phyloP scores from a whole-genome alignment of 1,284 basidiomycete genomes.

The Moesziomyces sp. region DNA sequence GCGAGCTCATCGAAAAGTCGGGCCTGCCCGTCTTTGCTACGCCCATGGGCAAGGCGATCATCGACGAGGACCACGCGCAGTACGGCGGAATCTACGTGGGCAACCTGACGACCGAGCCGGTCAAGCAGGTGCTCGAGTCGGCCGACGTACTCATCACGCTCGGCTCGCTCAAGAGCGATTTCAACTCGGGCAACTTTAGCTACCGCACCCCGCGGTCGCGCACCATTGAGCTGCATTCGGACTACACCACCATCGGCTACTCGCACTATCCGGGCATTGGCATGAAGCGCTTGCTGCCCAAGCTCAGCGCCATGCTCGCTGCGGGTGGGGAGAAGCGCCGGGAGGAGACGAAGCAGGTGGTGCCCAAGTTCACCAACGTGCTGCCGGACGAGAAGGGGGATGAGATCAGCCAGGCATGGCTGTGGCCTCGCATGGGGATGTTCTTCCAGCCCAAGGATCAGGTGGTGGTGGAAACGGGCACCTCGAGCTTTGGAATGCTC shows the following conservation, averaged over 20 bases:
- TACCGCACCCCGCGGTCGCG: conserved; percentile 47
- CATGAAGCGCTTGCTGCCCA: conserved; percentile 58
- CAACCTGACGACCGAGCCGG: conserved; percentile 69
- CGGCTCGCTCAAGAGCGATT: conserved; percentile 84
- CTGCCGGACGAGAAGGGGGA: conserved; percentile 27
- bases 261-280: conserved; percentile 70
- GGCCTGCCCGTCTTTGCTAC: conserved; percentile 71
- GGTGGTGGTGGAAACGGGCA: conserved; percentile 63
- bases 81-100: conserved; percentile 81
- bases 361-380: conserved; percentile 32
- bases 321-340: conserved; percentile 11
- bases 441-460: conserved; percentile 76
- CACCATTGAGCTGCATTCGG: conserved; percentile 80
- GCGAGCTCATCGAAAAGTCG: conserved; percentile 77
- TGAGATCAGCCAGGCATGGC: conserved; percentile 68
- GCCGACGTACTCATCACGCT: conserved; percentile 86
- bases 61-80: conserved; percentile 82
- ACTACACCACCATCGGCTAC: conserved; percentile 65
- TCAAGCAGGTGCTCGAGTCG: conserved; percentile 81
- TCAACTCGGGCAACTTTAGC: conserved; percentile 82
- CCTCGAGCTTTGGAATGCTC: conserved; percentile 46
- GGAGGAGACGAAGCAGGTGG: conserved; percentile 23
- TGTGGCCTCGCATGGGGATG: conserved; percentile 84
- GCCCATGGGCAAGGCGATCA: conserved; percentile 88
- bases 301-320: conserved; percentile 41